Evolutionary conservation across 768 basidiomycete genomes (phyloP), one percentile per base, ranked within the genome.

Genomic region (Tephrocybe sp.): DNA sequence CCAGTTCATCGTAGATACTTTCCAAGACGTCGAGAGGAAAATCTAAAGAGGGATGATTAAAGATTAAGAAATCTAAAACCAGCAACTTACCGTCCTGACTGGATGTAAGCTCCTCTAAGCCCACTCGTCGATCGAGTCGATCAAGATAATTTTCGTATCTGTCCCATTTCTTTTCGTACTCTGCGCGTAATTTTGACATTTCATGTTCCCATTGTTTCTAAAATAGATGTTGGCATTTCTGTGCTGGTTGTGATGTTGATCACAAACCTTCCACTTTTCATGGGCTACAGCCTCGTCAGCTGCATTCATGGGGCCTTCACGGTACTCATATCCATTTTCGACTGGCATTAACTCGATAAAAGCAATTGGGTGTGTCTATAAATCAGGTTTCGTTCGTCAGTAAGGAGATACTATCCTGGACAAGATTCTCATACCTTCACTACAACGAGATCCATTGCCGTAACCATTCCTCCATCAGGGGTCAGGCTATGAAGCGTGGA

Each of bases 401-500:
- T 36, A 9, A 21, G 15, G 44, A 11, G 25, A 44, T 34, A 21
- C 31, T 27, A 51, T 39, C 18, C 2, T 36, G 36, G 4, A 22
- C 16, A 18, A 49, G 30, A 1, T 19, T 28, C n/a, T 28, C 42
- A 32, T 35, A 87, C 83, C 72, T 88, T 89, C 2, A 77, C 69
- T 16, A 98, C 70, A 15, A 83, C 73, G 8, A 97, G 52, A 61
- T 93, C 87, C 77, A 95, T 73, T 7, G 86, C 76, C 6, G 86
- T 72, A 0, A 96, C 78, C 6, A 74, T 55, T 0, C 96, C 97
- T 0, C 97, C 97, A 59, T 95, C 89, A 0, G 83, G 64, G 0
- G 86, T 85, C 42, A 99, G 67, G 60, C 87, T 90, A 49, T 84
- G 78, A 54, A 98, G 69, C 0, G 89, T 88, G 0, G 91, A 82